phyloP scores from a whole-genome alignment of 306 rosid genomes.

The Cucumis hystrix region DNA sequence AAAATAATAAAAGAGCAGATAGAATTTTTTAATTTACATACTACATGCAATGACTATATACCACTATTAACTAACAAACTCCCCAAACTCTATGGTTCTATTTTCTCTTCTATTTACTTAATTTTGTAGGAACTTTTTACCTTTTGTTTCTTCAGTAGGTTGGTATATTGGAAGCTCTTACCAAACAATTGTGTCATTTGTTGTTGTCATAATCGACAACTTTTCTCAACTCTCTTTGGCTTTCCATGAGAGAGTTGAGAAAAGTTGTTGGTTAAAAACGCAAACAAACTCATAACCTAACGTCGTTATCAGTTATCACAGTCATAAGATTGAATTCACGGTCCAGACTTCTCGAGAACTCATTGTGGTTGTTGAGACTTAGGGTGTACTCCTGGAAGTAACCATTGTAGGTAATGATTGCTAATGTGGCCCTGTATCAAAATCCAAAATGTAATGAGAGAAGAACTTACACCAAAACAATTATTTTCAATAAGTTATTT shows the following conservation, averaged over 20 bases:
- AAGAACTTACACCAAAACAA: not conserved
- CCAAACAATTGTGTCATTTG: not conserved
- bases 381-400: slow-evolving; percentile 64
- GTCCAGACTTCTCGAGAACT: slow-evolving; percentile 49
- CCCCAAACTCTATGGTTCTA: not conserved
- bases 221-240: not conserved
- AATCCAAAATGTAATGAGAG: not conserved
- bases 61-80: not conserved
- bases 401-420: slow-evolving; percentile 57
- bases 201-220: not conserved
- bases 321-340: slow-evolving; percentile 58
- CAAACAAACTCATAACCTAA: slow-evolving; percentile 18
- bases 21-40: not conserved
- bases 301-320: slow-evolving; percentile 22
- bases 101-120: not conserved
- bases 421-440: slow-evolving; percentile 50
- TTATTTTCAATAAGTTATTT: not conserved
- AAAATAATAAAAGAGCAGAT: not conserved
- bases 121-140: not conserved
- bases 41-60: not conserved
- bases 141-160: not conserved
- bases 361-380: slow-evolving; percentile 41
- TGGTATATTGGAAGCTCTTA: not conserved
- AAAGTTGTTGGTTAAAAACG: not conserved
- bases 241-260: not conserved